Base-by-base conservation (phyloP, 2,329 filamentous ascomycete species). In the Curvularia sp. region DNA sequence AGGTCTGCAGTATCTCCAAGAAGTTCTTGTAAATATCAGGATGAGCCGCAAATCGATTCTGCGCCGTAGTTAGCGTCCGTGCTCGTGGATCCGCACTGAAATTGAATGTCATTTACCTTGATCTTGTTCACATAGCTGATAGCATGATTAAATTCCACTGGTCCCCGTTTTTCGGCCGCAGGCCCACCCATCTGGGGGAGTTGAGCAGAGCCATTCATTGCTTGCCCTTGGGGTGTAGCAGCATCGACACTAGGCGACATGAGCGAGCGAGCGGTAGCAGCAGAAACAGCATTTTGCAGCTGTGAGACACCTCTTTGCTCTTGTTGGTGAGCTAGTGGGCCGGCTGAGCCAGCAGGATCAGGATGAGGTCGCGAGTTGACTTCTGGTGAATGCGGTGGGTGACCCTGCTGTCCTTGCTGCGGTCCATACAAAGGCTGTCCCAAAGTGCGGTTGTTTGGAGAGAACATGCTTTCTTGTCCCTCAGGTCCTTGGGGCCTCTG, bases 121-220 rank as follows among this genome's bases (percentile, higher is more conserved):
- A 99, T 99, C 80, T 99, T 99, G 76, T 99, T 99, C 53, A 99
- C 95, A 72, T 99, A 99, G 76, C 93, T 98, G 64, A 99, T 99
- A 0, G 95, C 95, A 79, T 99, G 95, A 75, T 99, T 99, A 78
- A 99, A 99, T 74, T 99, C 95, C 18, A 99, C 95, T 1, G 95
- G 95, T 0, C 93, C 94, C 55, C 93, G 87, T 74, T 95, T 96
- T 77, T 96, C 93, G 74, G 70, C 69, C 51, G 77, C 78, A 55
- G 81, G 79, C n/a, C 75, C 77, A 25, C 78, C 81, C 80, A 78
- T 84, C 80, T 77, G 85, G 80, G 79, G 89, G 78, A 78, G 86
- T 80, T 67, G 82, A 21, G 83, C 84, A 60, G 83, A 82, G 43
- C 86, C 87, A 68, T 89, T 91, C 56, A 89, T 74, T 30, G 80